A percentile compares a stretch with the other conserved stretches of the same genome.
phyloP scores from a whole-genome alignment of 345 rosid species.

The Microthlaspi erraticum region DNA sequence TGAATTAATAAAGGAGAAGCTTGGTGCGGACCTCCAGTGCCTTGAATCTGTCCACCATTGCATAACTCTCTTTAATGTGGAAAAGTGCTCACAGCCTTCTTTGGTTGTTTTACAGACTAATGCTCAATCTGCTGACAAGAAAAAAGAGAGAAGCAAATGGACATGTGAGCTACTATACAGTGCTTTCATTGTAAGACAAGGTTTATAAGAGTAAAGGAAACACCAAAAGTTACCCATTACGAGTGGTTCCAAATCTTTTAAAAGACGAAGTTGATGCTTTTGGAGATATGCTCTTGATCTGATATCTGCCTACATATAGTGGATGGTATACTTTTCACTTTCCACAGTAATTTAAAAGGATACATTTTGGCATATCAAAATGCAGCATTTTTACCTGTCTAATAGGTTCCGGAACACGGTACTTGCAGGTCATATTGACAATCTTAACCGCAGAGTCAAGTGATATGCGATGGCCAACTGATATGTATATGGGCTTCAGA shows the following conservation, averaged over 20 bases:
- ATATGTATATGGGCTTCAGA: conserved; percentile 74
- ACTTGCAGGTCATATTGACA: conserved; percentile 74
- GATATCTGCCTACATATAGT: conserved; percentile 68
- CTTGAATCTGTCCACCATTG: background rate
- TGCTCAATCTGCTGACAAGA: conserved; percentile 29
- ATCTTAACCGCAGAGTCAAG: conserved; percentile 65
- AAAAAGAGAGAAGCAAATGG: conserved; percentile 22
- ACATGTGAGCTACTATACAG: conserved; percentile 21
- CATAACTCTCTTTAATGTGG: background rate
- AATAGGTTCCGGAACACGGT: conserved; percentile 86
- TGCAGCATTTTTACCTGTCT: conserved; percentile 64
- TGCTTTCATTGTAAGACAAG: background rate
- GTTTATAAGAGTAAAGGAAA: conserved; percentile 1
- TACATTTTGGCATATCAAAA: conserved; percentile 21
- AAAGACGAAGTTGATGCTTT: conserved; percentile 47
- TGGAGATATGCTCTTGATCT: conserved; percentile 71
- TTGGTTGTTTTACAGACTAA: conserved; percentile 4
- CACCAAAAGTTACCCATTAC: conserved; percentile 27
- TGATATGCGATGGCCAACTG: conserved; percentile 81
- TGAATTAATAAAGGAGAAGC: conserved; percentile 13
- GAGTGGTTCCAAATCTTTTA: conserved; percentile 19
- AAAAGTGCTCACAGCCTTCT: conserved; percentile 16
- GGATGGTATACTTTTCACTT: conserved; percentile 5
- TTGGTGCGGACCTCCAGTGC: conserved; percentile 13
- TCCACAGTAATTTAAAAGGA: background rate